Base-by-base conservation (phyloP, 345 rosid genomes). In the Diplotaxis tenuifolia region DNA sequence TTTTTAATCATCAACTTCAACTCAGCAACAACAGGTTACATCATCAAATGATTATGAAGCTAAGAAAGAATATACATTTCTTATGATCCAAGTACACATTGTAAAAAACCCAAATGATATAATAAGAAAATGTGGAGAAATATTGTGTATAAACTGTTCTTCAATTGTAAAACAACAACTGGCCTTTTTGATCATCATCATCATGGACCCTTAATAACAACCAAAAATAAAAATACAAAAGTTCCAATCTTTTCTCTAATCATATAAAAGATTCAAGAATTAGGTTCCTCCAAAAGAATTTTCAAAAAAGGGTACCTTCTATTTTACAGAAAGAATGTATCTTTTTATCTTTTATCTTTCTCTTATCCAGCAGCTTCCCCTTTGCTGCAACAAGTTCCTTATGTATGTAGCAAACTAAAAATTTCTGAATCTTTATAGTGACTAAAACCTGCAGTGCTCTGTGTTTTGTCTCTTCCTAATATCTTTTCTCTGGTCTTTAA, bases 321-420 rank as follows among this genome's bases (percentile, higher is more conserved):
- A 73, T 62, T 68, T 55, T 62, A 78, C 81, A 68, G 60, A 78
- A 78, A 73, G 65, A 73, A 78, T 78, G 64, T 67, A 66, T 61
- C 68, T 72, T 21, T 76, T 4, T 70, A 40, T 36, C 58, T 36
- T 38, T n/a, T n/a, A n/a, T 60, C 49, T 75, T 15, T 71, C 64
- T 38, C 76, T 67, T 67, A 49, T 59, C 38, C 38, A n/a, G 75
- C 75, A 70, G 63, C 77, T 53, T 72, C 65, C 59, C 64, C 50
- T 71, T 66, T 14, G 23, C 73, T 53, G 77, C 77, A 66, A 28
- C 72, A 55, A 29, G 27, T 71, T 55, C 52, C 76, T 71, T 71
- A 71, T 77, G 64, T 71, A 65, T 72, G 38, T 66, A 22, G 58
- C 76, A 77, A 60, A 76, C 75, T 57, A 70, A 47, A 29, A 53